Conservation (phyloP, 2,329 filamentous ascomycete species). For the Calycina herbarum region DNA sequence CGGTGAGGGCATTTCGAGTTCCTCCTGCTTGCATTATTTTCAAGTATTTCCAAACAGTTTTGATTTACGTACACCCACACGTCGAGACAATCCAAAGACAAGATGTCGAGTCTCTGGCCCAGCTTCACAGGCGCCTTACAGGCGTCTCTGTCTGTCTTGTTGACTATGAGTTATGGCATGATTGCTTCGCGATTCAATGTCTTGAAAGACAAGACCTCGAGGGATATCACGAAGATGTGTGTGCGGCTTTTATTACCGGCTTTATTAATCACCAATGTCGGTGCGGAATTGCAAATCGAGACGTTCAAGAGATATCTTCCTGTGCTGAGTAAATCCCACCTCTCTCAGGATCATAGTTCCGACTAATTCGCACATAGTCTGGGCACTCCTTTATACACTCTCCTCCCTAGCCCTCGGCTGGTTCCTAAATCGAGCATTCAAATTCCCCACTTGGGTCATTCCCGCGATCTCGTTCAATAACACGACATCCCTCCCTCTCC, state of each 20-base stretch:
- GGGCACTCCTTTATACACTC: conserved; percentile 51
- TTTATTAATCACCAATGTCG: conserved; percentile 53
- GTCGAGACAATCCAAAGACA: not conserved
- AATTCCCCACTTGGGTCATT: conserved; percentile 53
- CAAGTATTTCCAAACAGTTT: not conserved
- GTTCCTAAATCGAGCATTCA: conserved; percentile 45
- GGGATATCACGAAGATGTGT: conserved; percentile 52
- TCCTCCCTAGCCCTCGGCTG: conserved; percentile 50
- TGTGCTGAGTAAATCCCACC: conserved; percentile 42
- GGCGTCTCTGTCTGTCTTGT: conserved; percentile 53
- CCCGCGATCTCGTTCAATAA: conserved; percentile 58
- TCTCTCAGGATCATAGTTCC: not conserved
- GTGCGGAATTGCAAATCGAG: conserved; percentile 48
- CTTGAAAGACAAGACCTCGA: conserved; percentile 47
- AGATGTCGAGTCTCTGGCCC: conserved; percentile 23
- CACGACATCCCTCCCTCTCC: conserved; percentile 53
- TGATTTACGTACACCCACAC: too few relatives aligned
- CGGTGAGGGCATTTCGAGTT: not conserved
- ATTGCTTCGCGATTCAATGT: conserved; percentile 51
- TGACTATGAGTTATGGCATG: conserved; percentile 54
- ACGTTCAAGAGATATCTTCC: conserved; percentile 50
- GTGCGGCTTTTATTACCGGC: conserved; percentile 55
- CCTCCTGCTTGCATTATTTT: not conserved
- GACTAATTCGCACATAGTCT: conserved; percentile 40
- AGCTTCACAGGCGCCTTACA: conserved; percentile 53